Conservation (phyloP, 2,329 filamentous ascomycete species). For the Colletotrichum melonis region DNA sequence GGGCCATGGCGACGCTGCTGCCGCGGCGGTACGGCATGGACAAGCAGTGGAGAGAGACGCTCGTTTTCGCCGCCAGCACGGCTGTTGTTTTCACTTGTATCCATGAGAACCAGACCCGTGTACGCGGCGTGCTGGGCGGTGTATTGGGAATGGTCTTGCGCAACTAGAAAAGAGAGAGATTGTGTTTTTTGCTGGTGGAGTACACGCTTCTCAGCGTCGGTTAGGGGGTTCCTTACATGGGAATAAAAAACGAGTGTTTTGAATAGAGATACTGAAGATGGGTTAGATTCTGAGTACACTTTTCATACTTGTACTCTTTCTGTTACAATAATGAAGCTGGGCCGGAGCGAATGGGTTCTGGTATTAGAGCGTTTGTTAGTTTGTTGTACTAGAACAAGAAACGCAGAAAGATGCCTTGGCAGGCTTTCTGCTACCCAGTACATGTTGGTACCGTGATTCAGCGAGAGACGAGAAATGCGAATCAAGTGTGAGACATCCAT, state of each 20-base stretch:
- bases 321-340: not conserved
- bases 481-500: no score
- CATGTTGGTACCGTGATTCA: no score
- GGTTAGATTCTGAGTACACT: slow-evolving; percentile 3
- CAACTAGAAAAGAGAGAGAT: slow-evolving; percentile 38
- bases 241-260: not conserved
- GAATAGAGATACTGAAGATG: slow-evolving; percentile 2
- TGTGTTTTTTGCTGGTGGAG: not conserved
- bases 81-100: slow-evolving; percentile 78
- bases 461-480: no score
- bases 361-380: not conserved
- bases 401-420: not conserved
- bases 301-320: not conserved
- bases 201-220: not conserved
- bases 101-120: slow-evolving; percentile 69
- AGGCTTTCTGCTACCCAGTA: not conserved
- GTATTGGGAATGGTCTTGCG: slow-evolving; percentile 65
- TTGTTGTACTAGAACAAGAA: not conserved
- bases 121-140: slow-evolving; percentile 76
- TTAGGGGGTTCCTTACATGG: not conserved
- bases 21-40: slow-evolving; percentile 74
- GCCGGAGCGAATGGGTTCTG: not conserved
- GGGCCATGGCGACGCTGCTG: slow-evolving; percentile 79
- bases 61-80: slow-evolving; percentile 74
- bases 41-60: slow-evolving; percentile 75